Evolutionary conservation across 495 filamentous ascomycete species (phyloP).

Genomic region (Lasiosphaeria hispida): DNA sequence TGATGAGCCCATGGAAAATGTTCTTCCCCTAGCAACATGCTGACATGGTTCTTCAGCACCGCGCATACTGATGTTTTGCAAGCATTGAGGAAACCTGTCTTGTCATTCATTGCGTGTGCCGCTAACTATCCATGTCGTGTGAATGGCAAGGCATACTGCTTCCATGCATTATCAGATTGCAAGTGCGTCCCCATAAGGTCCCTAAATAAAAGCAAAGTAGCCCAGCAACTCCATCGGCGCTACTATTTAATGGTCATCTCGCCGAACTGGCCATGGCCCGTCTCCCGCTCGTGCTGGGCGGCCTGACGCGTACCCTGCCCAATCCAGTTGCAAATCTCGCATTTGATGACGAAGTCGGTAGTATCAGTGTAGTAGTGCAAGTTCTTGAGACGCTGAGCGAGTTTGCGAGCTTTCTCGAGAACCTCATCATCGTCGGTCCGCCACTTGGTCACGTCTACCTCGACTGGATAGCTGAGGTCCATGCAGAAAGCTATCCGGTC

Average conservation of each 20-base stretch:
- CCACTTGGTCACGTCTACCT: slow-evolving; percentile 79
- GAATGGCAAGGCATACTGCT: too few species aligned
- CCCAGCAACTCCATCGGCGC: too few species aligned
- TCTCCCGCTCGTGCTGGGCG: slow-evolving; percentile 32
- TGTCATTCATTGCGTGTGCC: too few species aligned
- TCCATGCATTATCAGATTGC: too few species aligned
- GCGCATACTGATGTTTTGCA: too few species aligned
- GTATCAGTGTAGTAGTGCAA: slow-evolving; percentile 91
- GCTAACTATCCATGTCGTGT: too few species aligned
- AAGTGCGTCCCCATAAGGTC: too few species aligned
- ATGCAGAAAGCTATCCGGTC: slow-evolving; percentile 81
- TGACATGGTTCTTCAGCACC: too few species aligned
- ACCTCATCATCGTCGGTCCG: slow-evolving; percentile 62
- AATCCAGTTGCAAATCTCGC: slow-evolving; percentile 68
- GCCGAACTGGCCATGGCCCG: slow-evolving; percentile 30
- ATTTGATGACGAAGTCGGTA: slow-evolving; percentile 74
- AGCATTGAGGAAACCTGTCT: too few species aligned
- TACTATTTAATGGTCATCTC: slow-evolving; percentile 32
- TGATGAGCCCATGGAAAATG: too few species aligned
- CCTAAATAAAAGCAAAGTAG: too few species aligned
- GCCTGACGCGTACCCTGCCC: slow-evolving; percentile 64
- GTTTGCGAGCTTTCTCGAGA: slow-evolving; percentile 62
- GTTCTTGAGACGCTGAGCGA: slow-evolving; percentile 66
- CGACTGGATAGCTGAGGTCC: slow-evolving; percentile 58
- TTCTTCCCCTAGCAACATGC: too few species aligned